A percentile compares a stretch with the other conserved stretches of the same genome.
Conservation (phyloP, 2,329 filamentous ascomycete species). For the Penicillium decumbens region DNA sequence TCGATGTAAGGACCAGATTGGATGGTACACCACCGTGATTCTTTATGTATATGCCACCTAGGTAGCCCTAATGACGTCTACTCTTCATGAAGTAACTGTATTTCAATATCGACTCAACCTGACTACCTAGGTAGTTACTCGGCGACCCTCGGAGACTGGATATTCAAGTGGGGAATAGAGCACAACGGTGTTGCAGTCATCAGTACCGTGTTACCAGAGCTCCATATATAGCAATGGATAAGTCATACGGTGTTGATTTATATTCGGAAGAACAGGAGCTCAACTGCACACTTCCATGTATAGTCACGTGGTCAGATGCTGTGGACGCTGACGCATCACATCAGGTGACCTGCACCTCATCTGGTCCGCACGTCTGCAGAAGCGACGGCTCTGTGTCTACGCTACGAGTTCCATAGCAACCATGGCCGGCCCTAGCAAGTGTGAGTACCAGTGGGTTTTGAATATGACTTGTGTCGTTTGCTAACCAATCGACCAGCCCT, state of each 20-base stretch:
- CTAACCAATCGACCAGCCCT: slow-evolving; percentile 49
- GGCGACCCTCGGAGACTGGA: background rate
- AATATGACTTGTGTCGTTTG: slow-evolving; percentile 32
- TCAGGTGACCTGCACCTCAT: slow-evolving; percentile 13
- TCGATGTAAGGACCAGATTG: slow-evolving; percentile 21
- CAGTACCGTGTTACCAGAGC: too few relatives aligned
- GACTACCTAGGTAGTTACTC: background rate
- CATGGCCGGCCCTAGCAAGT: slow-evolving; percentile 52
- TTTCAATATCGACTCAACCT: background rate
- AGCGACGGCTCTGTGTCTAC: slow-evolving; percentile 10
- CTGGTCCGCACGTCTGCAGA: slow-evolving; percentile 6
- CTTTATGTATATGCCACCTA: background rate
- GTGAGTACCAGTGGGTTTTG: slow-evolving; percentile 26
- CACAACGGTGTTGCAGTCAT: background rate
- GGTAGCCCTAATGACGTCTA: background rate
- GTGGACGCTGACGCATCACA: background rate
- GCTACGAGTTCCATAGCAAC: slow-evolving; percentile 26
- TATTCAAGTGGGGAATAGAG: background rate
- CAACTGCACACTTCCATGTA: background rate
- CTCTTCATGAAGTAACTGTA: background rate
- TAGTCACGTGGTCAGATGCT: background rate
- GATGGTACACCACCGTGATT: background rate
- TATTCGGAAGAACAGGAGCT: background rate
- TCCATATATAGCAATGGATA: background rate
- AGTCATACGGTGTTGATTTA: background rate